Conservation (phyloP, 306 rosid species). For the Vachellia pachyceras region DNA sequence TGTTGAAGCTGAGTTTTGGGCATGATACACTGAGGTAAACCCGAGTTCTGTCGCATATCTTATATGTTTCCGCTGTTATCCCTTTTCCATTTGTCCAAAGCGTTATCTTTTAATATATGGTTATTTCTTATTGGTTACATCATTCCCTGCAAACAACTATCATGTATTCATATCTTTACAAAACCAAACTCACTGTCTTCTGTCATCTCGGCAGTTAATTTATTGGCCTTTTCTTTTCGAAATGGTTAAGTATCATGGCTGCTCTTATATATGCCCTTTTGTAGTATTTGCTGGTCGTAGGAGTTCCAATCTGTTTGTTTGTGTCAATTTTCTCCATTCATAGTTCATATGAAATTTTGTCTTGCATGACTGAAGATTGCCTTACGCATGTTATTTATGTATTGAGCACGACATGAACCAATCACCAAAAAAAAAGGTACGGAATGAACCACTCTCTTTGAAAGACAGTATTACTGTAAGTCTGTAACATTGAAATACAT, state of each 20-base stretch:
- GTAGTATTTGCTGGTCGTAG: slow-evolving; percentile 16
- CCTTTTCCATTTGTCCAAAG: slow-evolving; percentile 13
- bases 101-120: slow-evolving; percentile 15
- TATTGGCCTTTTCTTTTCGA: not conserved
- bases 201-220: slow-evolving; percentile 9
- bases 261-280: slow-evolving; percentile 12
- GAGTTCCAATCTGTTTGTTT: slow-evolving; percentile 5
- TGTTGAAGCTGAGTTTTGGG: slow-evolving; percentile 52
- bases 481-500: not conserved
- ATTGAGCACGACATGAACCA: not conserved
- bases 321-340: not conserved
- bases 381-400: not conserved
- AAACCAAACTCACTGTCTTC: not conserved
- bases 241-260: slow-evolving; percentile 21
- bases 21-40: slow-evolving; percentile 52
- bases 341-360: not conserved
- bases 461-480: not conserved
- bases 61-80: not conserved
- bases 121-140: not conserved
- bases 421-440: not conserved
- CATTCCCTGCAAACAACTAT: slow-evolving; percentile 22
- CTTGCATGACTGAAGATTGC: not conserved
- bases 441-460: slow-evolving; percentile 2
- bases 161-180: slow-evolving; percentile 11
- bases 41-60: slow-evolving; percentile 25